A percentile compares a stretch with the other conserved stretches of the same genome.
phyloP scores from a whole-genome alignment of 2,329 filamentous ascomycete species.

The Eurotiales sp. region DNA sequence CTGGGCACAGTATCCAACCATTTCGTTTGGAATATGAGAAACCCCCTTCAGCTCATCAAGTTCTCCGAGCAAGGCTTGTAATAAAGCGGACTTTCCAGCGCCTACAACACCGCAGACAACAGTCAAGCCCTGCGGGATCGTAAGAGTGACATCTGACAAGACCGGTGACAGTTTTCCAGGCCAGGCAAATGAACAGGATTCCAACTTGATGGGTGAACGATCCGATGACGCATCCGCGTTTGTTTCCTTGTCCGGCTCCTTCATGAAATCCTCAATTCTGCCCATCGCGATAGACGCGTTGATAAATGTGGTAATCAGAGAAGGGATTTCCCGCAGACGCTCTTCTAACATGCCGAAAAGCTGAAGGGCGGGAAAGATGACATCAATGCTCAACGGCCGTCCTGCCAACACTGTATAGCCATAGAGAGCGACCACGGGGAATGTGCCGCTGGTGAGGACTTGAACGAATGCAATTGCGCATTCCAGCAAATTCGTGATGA shows the following conservation, averaged over 20 bases:
- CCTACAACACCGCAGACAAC: constrained; percentile 63
- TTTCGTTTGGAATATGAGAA: constrained; percentile 51
- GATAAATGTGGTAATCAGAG: constrained; percentile 69
- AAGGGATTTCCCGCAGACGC: constrained; percentile 70
- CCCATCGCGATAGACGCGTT: constrained; percentile 80
- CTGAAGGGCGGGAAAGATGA: constrained; percentile 82
- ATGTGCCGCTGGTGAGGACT: constrained; percentile 65
- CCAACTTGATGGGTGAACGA: constrained; percentile 40
- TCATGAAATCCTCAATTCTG: constrained; percentile 82
- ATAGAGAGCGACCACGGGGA: constrained; percentile 77
- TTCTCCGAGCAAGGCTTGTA: constrained; percentile 59
- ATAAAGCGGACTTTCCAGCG: constrained; percentile 59
- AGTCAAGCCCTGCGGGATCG: constrained; percentile 55
- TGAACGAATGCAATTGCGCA: constrained; percentile 66
- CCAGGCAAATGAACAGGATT: constrained; percentile 72
- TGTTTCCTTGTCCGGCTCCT: constrained; percentile 75
- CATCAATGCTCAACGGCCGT: constrained; percentile 66
- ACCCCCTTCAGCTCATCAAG: constrained; percentile 52
- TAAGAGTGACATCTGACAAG: constrained; percentile 51
- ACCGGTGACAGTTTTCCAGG: constrained; percentile 61
- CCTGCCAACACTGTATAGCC: constrained; percentile 72
- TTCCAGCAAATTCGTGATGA: constrained; percentile 61
- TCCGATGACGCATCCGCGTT: constrained; percentile 35
- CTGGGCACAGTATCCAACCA: constrained; percentile 62
- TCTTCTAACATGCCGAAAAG: constrained; percentile 72